These are phyloP conservation scores for Chrysosporium queenslandicum DNA, from an alignment of 2,329 filamentous ascomycete genomes.

Conservation along the genomic window DNA sequence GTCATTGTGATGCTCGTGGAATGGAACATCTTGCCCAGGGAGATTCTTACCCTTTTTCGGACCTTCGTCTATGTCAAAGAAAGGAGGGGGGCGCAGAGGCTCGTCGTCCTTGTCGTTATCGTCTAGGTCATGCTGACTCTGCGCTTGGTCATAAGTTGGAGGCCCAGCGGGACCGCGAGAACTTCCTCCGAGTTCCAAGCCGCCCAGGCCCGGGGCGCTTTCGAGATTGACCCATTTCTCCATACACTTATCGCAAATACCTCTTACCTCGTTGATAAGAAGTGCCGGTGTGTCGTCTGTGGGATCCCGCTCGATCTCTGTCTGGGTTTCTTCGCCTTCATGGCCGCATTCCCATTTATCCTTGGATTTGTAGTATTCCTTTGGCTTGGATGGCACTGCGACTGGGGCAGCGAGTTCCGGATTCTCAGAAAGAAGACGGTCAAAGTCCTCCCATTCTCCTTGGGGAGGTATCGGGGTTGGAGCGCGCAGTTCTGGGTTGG, in stretches of 20 bases:
- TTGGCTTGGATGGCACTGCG: constrained; percentile 3
- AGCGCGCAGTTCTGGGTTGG: constrained; percentile 15
- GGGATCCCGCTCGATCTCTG: constrained; percentile 15
- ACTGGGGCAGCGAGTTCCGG: constrained; percentile 16
- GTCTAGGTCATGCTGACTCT: neutral
- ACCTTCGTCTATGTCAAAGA: constrained; percentile 12
- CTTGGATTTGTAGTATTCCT: constrained; percentile 17
- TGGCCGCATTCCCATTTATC: constrained; percentile 18
- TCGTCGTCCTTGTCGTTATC: neutral
- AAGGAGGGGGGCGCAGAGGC: neutral
- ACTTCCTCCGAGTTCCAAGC: neutral
- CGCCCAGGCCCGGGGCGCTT: neutral
- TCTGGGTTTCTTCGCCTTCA: constrained; percentile 14
- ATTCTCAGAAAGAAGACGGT: constrained; percentile 15
- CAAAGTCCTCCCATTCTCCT: constrained; percentile 19
- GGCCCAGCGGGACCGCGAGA: constrained; percentile 2
- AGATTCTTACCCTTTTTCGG: constrained; percentile 10
- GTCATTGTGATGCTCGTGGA: no score
- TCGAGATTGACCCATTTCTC: constrained; percentile 17
- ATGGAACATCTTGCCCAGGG: neutral
- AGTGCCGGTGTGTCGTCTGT: constrained; percentile 1
- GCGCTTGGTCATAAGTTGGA: constrained; percentile 6
- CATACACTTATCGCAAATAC: constrained; percentile 17
- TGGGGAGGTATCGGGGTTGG: neutral
- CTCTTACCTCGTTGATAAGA: constrained; percentile 15